Evolutionary conservation across 371 early-diverging fungal genomes (phyloP).

Genomic region (Choanephora cucurbitarum): DNA sequence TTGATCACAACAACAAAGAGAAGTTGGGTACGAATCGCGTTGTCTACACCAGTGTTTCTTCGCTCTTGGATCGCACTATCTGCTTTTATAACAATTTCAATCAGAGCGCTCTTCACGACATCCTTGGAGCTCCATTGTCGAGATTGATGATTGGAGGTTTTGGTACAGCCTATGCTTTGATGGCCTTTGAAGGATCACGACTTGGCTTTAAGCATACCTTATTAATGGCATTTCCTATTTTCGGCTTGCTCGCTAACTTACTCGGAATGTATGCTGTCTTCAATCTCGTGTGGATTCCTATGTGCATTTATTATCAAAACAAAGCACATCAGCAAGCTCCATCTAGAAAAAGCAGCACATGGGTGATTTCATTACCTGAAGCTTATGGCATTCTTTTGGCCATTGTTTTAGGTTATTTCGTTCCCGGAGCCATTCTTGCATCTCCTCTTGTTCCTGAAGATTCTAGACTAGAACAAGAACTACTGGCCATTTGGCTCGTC

Average conservation of each 20-base stretch:
- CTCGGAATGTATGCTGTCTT: constrained; percentile 17
- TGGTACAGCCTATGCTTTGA: constrained; percentile 17
- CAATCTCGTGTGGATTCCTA: constrained; percentile 22
- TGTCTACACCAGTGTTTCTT: constrained; percentile 13
- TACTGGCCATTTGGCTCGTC: constrained; percentile 17
- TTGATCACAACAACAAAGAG: constrained; percentile 18
- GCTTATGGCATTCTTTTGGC: constrained; percentile 20
- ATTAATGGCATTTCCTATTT: constrained; percentile 15
- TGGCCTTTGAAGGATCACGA: constrained; percentile 32
- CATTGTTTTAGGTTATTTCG: constrained; percentile 17
- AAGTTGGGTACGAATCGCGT: constrained; percentile 16
- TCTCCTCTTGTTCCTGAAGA: constrained; percentile 11
- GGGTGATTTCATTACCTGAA: constrained; percentile 8
- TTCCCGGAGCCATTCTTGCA: constrained; percentile 18
- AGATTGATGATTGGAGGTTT: constrained; percentile 17
- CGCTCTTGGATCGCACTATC: constrained; percentile 12
- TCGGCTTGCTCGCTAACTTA: constrained; percentile 17
- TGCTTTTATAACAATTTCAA: constrained; percentile 19
- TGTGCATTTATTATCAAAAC: constrained; percentile 6
- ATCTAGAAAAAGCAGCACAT: not conserved
- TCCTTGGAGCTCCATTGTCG: constrained; percentile 13
- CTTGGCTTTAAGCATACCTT: constrained; percentile 20
- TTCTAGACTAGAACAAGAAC: constrained; percentile 17
- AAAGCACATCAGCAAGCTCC: not conserved
- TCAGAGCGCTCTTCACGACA: constrained; percentile 18